phyloP scores from a whole-genome alignment of 169 alveolate species.

The Plasmodium billcollinsi region DNA sequence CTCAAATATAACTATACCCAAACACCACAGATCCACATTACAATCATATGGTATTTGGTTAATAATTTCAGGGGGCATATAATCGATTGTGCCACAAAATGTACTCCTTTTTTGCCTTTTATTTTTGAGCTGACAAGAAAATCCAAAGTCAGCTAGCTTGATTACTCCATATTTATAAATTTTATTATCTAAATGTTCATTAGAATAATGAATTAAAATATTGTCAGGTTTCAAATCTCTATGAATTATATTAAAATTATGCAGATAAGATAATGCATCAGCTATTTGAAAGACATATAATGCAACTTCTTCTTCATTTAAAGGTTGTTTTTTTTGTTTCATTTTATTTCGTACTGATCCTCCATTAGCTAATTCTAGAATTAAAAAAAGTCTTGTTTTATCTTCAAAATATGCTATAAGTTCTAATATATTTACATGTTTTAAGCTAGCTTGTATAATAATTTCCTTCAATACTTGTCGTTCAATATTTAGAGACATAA shows the following conservation, averaged over 20 bases:
- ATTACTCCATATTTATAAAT: conserved; percentile 86
- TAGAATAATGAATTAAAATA: conserved; percentile 81
- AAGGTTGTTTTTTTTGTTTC: conserved; percentile 79
- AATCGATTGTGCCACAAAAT: conserved; percentile 95
- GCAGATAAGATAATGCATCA: conserved; percentile 87
- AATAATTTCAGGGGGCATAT: conserved; percentile 95
- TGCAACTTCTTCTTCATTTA: conserved; percentile 89
- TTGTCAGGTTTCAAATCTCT: conserved; percentile 91
- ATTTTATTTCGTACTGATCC: conserved; percentile 90
- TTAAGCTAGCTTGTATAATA: conserved; percentile 91
- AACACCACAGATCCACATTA: conserved; percentile 93
- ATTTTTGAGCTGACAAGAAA: conserved; percentile 89
- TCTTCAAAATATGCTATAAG: conserved; percentile 94
- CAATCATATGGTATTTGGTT: conserved; percentile 89
- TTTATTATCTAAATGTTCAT: conserved; percentile 1
- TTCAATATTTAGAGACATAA: conserved; percentile 44
- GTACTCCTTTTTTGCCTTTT: conserved; percentile 92
- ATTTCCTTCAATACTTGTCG: conserved; percentile 91
- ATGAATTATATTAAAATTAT: conserved; percentile 85
- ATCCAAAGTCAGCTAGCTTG: conserved; percentile 95
- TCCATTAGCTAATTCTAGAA: conserved; percentile 93
- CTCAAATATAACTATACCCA: conserved; percentile 94
- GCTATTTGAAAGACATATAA: conserved; percentile 86
- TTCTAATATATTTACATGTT: conserved; percentile 90
- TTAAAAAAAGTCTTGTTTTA: conserved; percentile 91